phyloP scores from a whole-genome alignment of 192 early-diverging fungal species.

The Paraglomus occultum region DNA sequence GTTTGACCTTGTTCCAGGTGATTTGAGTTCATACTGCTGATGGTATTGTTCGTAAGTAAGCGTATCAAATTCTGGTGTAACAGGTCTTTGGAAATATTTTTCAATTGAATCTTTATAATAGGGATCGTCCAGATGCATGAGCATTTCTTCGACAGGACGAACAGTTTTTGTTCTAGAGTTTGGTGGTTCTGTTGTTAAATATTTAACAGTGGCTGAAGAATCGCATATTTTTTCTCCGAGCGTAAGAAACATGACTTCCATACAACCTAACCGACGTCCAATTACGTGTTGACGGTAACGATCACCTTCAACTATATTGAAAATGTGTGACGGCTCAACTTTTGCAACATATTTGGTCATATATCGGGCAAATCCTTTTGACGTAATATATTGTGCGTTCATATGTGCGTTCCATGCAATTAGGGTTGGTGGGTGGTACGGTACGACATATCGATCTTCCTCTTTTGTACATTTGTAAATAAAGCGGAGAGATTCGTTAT shows the following conservation, averaged over 20 bases:
- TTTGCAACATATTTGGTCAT: conserved; percentile 18
- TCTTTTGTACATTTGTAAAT: background rate
- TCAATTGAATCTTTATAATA: conserved; percentile 6
- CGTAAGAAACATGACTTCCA: conserved; percentile 14
- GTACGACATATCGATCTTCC: background rate
- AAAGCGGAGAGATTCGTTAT: background rate
- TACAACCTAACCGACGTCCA: background rate
- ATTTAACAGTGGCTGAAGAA: background rate
- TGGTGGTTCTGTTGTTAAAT: conserved; percentile 7
- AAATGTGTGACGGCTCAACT: conserved; percentile 6
- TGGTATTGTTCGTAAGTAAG: conserved; percentile 1
- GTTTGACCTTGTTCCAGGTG: background rate
- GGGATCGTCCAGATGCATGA: background rate
- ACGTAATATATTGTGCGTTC: conserved; percentile 2
- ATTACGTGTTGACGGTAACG: conserved; percentile 3
- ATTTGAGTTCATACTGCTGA: conserved; percentile 10
- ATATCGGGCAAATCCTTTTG: background rate
- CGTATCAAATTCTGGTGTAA: background rate
- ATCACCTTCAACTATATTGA: background rate
- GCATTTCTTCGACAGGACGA: background rate
- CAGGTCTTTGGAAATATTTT: conserved; percentile 3
- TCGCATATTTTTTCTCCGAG: background rate
- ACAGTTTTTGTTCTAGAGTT: background rate
- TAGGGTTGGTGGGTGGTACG: conserved; percentile 4
- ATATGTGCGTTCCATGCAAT: conserved; percentile 19